Percentiles rank a stretch among this genome's conserved stretches.
Conservation (phyloP, 495 filamentous ascomycete genomes). For the Cryomyces minteri region DNA sequence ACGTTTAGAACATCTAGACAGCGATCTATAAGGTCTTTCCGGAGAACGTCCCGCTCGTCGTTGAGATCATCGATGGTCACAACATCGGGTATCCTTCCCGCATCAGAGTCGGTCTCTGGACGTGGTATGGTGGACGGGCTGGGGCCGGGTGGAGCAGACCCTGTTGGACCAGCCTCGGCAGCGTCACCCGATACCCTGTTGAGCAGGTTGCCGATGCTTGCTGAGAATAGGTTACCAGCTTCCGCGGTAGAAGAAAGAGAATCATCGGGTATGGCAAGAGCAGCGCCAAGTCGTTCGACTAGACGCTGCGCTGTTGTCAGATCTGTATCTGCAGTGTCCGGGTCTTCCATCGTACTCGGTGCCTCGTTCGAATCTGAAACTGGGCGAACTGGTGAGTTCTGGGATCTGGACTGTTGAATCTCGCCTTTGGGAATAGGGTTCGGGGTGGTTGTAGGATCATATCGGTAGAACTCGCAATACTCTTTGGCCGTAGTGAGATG, state of each 20-base stretch:
- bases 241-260: not conserved
- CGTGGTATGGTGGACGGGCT: not conserved
- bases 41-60: slow-evolving; percentile 48
- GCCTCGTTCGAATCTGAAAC: not conserved
- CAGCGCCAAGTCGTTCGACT: not conserved
- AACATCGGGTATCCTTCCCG: slow-evolving; percentile 18
- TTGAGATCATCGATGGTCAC: slow-evolving; percentile 72
- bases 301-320: not conserved
- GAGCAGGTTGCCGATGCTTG: not conserved
- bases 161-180: not conserved
- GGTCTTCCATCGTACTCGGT: not conserved
- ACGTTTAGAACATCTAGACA: slow-evolving; percentile 77
- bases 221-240: not conserved
- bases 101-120: not conserved
- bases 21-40: slow-evolving; percentile 67
- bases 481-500: slow-evolving; percentile 37
- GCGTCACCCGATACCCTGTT: not conserved
- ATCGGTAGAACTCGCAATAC: slow-evolving; percentile 35
- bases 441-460: not conserved
- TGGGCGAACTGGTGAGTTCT: not conserved
- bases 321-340: not conserved
- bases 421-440: not conserved
- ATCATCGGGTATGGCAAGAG: not conserved
- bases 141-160: not conserved
- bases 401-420: not conserved